Evolutionary conservation across 169 alveolate species (phyloP).

Genomic region (Plasmodium fragile): DNA sequence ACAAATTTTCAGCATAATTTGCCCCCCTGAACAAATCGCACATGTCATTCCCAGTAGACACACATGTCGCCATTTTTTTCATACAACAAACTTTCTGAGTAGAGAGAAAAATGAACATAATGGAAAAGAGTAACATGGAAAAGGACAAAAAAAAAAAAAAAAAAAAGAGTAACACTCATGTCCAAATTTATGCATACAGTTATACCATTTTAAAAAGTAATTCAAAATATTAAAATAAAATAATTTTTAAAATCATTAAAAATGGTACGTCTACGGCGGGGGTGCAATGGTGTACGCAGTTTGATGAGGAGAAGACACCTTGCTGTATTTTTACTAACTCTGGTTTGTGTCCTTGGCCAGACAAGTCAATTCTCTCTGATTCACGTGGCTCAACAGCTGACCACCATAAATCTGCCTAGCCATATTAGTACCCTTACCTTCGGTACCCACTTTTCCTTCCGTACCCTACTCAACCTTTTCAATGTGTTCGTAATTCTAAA

Average conservation of each 20-base stretch:
- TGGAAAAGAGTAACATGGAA: background rate
- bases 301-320: slow-evolving; percentile 36
- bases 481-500: background rate
- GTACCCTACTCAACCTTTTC: background rate
- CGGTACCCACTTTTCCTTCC: background rate
- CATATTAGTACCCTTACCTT: background rate
- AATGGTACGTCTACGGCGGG: slow-evolving; percentile 8
- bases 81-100: background rate
- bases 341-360: background rate
- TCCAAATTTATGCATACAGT: background rate
- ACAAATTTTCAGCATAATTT: background rate
- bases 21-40: background rate
- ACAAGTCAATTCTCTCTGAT: background rate
- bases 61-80: background rate
- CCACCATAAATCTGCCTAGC: background rate
- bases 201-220: background rate
- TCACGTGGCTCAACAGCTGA: background rate
- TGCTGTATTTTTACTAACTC: slow-evolving; percentile 23
- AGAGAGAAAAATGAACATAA: background rate
- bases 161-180: background rate
- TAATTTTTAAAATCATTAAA: background rate
- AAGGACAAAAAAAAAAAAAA: background rate
- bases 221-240: background rate
- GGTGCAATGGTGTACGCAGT: background rate
- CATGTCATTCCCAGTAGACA: background rate